Conservation (phyloP, 768 basidiomycete genomes). For the Gloeopeniophorella convolvens region DNA sequence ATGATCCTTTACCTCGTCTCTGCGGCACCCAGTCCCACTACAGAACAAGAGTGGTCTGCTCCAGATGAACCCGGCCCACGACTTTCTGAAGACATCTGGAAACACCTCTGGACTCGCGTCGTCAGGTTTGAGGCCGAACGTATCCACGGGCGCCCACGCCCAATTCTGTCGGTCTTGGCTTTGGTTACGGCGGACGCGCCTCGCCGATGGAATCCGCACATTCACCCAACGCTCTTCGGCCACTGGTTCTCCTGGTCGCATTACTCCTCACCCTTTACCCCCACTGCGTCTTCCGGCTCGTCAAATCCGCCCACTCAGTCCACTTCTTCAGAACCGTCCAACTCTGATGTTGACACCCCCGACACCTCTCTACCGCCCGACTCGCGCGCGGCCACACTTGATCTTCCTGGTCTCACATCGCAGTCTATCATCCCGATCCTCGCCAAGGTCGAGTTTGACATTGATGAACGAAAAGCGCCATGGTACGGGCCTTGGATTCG, state of each 20-base stretch:
- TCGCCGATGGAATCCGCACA: slow-evolving; percentile 21
- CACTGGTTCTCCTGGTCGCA: slow-evolving; percentile 34
- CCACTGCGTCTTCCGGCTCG: slow-evolving; percentile 40
- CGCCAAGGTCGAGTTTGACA: slow-evolving; percentile 93
- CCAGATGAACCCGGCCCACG: slow-evolving; percentile 62
- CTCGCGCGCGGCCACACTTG: slow-evolving; percentile 41
- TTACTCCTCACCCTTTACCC: slow-evolving; percentile 32
- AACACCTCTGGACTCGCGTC: slow-evolving; percentile 74
- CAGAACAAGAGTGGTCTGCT: slow-evolving; percentile 22
- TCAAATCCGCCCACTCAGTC: slow-evolving; percentile 40
- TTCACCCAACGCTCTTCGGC: slow-evolving; percentile 32
- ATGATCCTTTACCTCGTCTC: slow-evolving; percentile 76
- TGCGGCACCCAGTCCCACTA: slow-evolving; percentile 23
- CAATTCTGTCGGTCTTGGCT: slow-evolving; percentile 39
- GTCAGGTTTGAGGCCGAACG: slow-evolving; percentile 51
- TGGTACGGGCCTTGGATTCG: slow-evolving; percentile 87
- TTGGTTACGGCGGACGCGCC: slow-evolving; percentile 14
- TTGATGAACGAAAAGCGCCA: slow-evolving; percentile 68
- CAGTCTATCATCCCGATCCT: slow-evolving; percentile 72
- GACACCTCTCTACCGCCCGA: slow-evolving; percentile 29
- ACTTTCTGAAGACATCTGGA: slow-evolving; percentile 85
- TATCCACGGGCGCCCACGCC: slow-evolving; percentile 30
- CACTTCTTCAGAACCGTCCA: slow-evolving; percentile 18
- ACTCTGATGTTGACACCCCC: slow-evolving; percentile 25
- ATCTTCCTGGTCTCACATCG: slow-evolving; percentile 60